Conservation (phyloP, 371 early-diverging fungal species). For the Rhizomucor pusillus region DNA sequence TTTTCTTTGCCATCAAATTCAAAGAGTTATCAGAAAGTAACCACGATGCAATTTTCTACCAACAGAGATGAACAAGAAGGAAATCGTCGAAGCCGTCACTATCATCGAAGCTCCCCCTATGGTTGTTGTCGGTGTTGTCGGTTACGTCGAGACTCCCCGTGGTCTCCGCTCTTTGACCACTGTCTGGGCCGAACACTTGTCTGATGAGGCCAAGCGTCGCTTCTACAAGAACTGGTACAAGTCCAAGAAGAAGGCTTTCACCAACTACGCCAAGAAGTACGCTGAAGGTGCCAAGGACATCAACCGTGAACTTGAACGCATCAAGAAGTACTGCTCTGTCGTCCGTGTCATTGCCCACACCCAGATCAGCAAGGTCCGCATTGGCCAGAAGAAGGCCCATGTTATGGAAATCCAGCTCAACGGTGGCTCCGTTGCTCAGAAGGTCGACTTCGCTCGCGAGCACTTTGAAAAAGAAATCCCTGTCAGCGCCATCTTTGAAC, state of each 20-base stretch:
- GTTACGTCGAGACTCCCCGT: constrained; percentile 98
- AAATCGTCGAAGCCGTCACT: constrained; percentile 99
- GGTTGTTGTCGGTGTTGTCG: constrained; percentile 99
- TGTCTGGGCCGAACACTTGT: constrained; percentile 99
- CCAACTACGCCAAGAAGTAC: constrained; percentile 98
- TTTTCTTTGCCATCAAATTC: background rate
- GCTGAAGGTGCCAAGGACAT: constrained; percentile 88
- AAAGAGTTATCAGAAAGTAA: too few relatives aligned
- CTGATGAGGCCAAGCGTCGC: constrained; percentile 97
- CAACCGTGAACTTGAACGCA: constrained; percentile 91
- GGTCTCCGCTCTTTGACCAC: constrained; percentile 98
- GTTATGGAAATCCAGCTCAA: constrained; percentile 99
- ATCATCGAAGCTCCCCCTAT: constrained; percentile 99
- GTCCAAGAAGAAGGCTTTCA: constrained; percentile 99
- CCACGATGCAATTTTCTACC: background rate
- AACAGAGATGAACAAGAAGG: constrained; percentile 98
- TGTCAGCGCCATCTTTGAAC: constrained; percentile 89
- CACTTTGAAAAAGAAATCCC: constrained; percentile 98
- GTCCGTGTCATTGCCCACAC: constrained; percentile 99
- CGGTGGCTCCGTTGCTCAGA: constrained; percentile 97
- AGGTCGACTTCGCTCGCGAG: constrained; percentile 97
- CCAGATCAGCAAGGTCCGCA: constrained; percentile 92
- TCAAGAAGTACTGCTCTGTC: constrained; percentile 98
- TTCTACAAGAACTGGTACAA: constrained; percentile 99
- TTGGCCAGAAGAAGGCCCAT: constrained; percentile 99